A percentile compares a stretch with the other conserved stretches of the same genome.
Evolutionary conservation across 1,284 basidiomycete genomes (phyloP).

Genomic region (Trichosporon coremiiforme): DNA sequence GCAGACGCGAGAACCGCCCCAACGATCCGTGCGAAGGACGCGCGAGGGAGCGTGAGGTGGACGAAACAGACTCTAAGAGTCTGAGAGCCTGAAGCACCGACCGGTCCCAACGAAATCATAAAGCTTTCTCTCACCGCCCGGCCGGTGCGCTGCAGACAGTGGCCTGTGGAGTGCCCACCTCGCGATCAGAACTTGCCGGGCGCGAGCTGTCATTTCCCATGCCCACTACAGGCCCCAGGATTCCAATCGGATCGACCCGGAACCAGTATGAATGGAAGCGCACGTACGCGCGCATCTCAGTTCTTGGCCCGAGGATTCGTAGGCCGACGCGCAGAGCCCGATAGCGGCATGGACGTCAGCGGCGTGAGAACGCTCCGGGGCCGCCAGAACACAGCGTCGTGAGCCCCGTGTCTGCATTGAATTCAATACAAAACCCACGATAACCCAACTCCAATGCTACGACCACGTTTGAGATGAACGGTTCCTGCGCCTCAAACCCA

Average conservation of each 20-base stretch:
- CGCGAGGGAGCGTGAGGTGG: not conserved
- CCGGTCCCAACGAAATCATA: conserved; percentile 10
- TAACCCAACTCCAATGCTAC: not conserved
- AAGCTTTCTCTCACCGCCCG: conserved; percentile 14
- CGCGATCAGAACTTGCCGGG: not conserved
- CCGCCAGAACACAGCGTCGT: not conserved
- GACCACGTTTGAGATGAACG: not conserved
- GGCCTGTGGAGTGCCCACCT: not conserved
- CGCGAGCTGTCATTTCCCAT: not conserved
- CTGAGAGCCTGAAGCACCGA: conserved; percentile 11
- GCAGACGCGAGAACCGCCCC: not conserved
- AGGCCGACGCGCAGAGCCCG: not conserved
- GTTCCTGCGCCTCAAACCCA: conserved; percentile 12
- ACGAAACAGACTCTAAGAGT: not conserved
- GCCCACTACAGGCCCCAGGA: not conserved
- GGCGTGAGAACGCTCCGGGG: conserved; percentile 10
- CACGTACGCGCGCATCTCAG: not conserved
- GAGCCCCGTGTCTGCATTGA: not conserved
- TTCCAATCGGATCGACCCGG: conserved; percentile 9
- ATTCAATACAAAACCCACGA: not conserved
- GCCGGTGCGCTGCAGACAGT: not conserved
- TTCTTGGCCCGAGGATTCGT: not conserved
- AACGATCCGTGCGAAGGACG: not conserved
- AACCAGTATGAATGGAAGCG: not conserved
- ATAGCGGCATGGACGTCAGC: not conserved